A percentile compares a stretch with the other conserved stretches of the same genome.
Evolutionary conservation across 306 rosid genomes (phyloP).

Genomic region (Medicago lupulina): DNA sequence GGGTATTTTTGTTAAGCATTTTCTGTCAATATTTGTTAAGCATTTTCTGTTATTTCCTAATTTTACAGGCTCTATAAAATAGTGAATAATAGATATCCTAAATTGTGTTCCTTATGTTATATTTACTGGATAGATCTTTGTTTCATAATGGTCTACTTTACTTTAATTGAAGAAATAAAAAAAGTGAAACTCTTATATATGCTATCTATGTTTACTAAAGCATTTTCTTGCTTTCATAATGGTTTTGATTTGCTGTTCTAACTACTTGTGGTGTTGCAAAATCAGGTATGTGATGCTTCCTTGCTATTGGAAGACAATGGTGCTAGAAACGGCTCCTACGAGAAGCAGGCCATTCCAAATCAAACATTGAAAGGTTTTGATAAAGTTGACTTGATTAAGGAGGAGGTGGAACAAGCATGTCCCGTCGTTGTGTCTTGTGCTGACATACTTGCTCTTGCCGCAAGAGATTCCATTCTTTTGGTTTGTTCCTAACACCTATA

Average conservation of each 20-base stretch:
- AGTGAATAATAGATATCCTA: no score
- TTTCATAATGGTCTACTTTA: no score
- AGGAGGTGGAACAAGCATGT: conserved; percentile 61
- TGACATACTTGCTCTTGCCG: conserved; percentile 56
- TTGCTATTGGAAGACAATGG: conserved; percentile 61
- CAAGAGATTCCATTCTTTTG: conserved; percentile 61
- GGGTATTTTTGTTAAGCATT: background rate
- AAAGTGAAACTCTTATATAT: no score
- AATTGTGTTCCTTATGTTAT: no score
- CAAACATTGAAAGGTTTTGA: conserved; percentile 60
- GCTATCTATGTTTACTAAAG: no score
- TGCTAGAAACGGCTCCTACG: conserved; percentile 50
- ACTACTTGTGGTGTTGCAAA: conserved; percentile 8
- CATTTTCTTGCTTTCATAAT: background rate
- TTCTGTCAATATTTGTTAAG: background rate
- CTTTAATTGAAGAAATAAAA: no score
- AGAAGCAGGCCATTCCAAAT: conserved; percentile 81
- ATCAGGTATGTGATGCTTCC: conserved; percentile 66
- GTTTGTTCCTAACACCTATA: conserved; percentile 43
- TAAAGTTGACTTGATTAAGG: conserved; percentile 55
- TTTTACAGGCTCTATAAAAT: no score
- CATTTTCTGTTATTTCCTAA: no score
- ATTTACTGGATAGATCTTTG: no score
- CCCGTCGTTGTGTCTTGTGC: conserved; percentile 60
- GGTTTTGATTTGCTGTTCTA: conserved; percentile 25